phyloP scores from a whole-genome alignment of 345 rosid genomes.

The Brassica incana region DNA sequence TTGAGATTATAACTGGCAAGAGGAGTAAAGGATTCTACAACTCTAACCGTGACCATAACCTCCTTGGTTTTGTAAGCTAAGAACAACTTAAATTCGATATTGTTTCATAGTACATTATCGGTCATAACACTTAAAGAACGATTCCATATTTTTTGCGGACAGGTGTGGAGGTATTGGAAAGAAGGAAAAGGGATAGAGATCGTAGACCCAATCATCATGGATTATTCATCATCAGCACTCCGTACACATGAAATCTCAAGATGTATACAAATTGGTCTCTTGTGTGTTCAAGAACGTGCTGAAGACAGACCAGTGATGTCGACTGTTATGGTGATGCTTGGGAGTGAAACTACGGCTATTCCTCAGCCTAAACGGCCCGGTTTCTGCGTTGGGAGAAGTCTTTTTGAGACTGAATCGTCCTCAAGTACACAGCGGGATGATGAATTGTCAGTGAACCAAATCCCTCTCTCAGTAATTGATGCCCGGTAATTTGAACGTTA shows the following conservation, averaged over 20 bases:
- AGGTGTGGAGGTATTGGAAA: not conserved
- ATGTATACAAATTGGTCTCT: not conserved
- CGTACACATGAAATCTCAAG: not conserved
- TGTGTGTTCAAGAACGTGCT: not conserved
- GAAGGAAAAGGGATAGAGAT: not conserved
- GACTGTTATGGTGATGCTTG: not conserved
- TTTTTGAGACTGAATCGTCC: not conserved
- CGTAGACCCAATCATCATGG: not conserved
- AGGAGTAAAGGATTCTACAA: not conserved
- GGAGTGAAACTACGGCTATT: not conserved
- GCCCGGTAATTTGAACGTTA: not conserved
- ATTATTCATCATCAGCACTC: not conserved
- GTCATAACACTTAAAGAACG: not conserved
- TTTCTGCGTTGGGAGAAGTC: not conserved
- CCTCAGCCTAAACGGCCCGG: not conserved
- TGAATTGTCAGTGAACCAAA: not conserved
- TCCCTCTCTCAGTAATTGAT: not conserved
- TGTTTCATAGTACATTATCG: not conserved
- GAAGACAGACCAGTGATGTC: not conserved
- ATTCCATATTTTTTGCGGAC: not conserved
- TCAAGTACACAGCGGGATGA: not conserved
- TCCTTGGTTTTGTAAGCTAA: not conserved
- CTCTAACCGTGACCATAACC: not conserved
- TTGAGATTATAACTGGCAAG: not conserved
- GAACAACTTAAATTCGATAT: not conserved